A percentile compares a stretch with the other conserved stretches of the same genome.
Conservation (phyloP, 306 rosid genomes). For the Acacia melanoxylon region DNA sequence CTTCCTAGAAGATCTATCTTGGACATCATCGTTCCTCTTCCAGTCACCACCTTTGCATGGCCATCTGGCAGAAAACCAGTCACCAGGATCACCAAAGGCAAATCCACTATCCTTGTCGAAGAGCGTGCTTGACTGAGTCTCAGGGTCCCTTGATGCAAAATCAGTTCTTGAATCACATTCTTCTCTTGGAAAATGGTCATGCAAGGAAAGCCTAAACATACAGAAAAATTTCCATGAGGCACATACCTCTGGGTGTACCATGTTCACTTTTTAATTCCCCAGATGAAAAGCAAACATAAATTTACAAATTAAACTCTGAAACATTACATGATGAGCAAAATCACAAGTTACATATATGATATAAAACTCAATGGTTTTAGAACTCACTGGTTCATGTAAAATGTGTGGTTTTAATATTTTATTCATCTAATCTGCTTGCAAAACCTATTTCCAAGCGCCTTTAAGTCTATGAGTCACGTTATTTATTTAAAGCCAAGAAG, state of each 20-base stretch:
- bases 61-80: constrained; percentile 88
- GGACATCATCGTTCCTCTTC: constrained; percentile 88
- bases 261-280: constrained; percentile 9
- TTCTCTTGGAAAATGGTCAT: constrained; percentile 36
- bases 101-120: constrained; percentile 59
- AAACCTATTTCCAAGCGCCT: neutral
- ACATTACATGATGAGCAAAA: constrained; percentile 28
- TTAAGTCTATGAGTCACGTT: constrained; percentile 19
- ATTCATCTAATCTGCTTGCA: constrained; percentile 18
- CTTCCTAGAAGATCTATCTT: constrained; percentile 71
- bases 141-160: constrained; percentile 44
- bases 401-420: neutral
- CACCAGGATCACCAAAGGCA: constrained; percentile 49
- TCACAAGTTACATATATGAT: constrained; percentile 20
- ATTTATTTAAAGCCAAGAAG: constrained; percentile 11
- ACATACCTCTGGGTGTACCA: constrained; percentile 7
- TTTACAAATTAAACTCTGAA: constrained; percentile 16
- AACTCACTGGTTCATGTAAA: neutral
- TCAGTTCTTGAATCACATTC: constrained; percentile 50
- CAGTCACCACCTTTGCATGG: constrained; percentile 99
- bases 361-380: neutral
- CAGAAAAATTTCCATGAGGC: constrained; percentile 17
- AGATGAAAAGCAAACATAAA: constrained; percentile 9
- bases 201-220: constrained; percentile 61
- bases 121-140: constrained; percentile 41